Base-by-base conservation (phyloP, 78 protist species). In the Polysphondylium violaceum region DNA sequence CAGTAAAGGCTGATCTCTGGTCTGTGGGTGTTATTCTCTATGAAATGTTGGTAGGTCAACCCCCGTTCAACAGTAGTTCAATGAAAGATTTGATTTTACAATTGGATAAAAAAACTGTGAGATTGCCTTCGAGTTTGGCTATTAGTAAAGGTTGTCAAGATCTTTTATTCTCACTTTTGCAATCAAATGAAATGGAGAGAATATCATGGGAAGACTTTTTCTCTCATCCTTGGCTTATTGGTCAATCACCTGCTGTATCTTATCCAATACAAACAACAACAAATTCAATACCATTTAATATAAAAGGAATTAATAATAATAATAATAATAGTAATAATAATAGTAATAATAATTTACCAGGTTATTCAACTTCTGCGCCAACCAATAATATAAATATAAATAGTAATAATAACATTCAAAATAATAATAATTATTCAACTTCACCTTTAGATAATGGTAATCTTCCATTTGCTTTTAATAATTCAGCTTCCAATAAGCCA, bases 1-100 rank as follows among this genome's bases (percentile, higher is more conserved):
- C 94, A 25, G 86, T 88, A 3, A 88, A 88, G n/a, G 94, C 94
- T n/a, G 99, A 98, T 76, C 91, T 98, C 11, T 98, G 99, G 99
- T 94, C 97, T 5, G 94, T 88, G 14, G 94, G 94, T 14, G 93
- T 95, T 35, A 97, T 97, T 19, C 69, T 97, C 9, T 97, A 96
- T 92, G 98, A 97, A 47, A 85, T 97, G 63, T 89, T 76, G 33
- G 93, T 58, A 27, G 99, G 99, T 19, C 65, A 68, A 89, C 99
- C 99, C 0, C 87, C 94, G 1, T 88, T 50, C 51, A 88, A 75
- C n/a, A 43, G 83, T 9, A 38, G 40, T 3, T 43, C 94, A 23
- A 74, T 77, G 9, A 44, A 41, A 12, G 94, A 88, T 17, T 25
- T 88, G 16, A 33, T 88, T 0, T 6, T 36, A 8, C 86, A 71